Conservation (phyloP, 2,329 filamentous ascomycete genomes). For the Fusarium succisae region DNA sequence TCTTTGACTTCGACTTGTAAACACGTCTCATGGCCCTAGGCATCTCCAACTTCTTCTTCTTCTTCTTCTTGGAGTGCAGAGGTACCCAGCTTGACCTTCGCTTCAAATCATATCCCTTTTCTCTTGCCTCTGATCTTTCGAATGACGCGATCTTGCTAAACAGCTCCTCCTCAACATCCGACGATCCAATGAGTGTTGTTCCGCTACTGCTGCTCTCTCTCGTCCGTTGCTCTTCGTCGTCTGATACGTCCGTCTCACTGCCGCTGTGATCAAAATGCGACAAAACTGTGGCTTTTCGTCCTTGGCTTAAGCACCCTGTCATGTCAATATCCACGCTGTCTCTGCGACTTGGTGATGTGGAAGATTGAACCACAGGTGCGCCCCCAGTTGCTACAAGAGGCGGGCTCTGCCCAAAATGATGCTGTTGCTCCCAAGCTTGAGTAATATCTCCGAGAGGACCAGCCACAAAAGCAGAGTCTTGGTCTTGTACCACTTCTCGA, state of each 20-base stretch:
- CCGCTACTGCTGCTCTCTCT: constrained; percentile 15
- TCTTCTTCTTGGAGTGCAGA: constrained; percentile 2
- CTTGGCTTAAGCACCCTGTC: neutral
- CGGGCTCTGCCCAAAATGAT: neutral
- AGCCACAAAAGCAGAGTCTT: neutral
- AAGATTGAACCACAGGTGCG: neutral
- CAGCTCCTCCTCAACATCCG: neutral
- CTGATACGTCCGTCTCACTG: constrained; percentile 2
- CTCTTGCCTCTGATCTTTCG: neutral
- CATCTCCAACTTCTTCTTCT: constrained; percentile 6
- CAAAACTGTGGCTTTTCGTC: neutral
- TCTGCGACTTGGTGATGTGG: neutral
- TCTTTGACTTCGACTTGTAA: neutral
- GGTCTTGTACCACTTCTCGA: neutral
- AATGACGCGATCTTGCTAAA: neutral
- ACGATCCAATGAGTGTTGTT: neutral
- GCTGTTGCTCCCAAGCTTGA: constrained; percentile 12
- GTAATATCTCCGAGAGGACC: constrained; percentile 21
- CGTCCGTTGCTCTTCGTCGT: neutral
- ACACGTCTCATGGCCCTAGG: neutral
- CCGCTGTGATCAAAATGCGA: neutral
- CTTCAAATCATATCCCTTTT: constrained; percentile 11
- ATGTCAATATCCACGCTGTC: neutral
- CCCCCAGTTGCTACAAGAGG: neutral
- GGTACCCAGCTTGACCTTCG: constrained; percentile 11